Evolutionary conservation across 2,329 filamentous ascomycete species (phyloP).

Genomic region (Colletotrichum magnum): DNA sequence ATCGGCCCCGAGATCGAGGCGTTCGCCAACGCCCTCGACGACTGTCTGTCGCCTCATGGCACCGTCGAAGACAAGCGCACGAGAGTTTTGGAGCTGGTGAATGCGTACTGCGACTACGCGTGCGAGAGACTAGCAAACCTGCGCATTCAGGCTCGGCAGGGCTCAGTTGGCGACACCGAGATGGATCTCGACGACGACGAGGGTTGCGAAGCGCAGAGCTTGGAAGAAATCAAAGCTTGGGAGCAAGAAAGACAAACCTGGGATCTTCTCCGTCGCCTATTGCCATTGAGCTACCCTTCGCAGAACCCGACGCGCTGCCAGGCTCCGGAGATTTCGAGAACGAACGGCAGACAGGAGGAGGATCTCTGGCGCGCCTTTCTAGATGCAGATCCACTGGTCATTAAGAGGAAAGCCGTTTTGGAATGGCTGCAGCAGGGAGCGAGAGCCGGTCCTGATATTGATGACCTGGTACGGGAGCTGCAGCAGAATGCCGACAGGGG

Average conservation of each 20-base stretch:
- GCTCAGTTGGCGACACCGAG: conserved; percentile 56
- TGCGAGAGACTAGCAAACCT: conserved; percentile 59
- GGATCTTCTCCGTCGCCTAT: conserved; percentile 83
- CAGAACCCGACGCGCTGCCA: conserved; percentile 19
- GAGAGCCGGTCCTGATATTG: conserved; percentile 78
- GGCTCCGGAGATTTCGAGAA: background rate
- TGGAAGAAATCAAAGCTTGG: conserved; percentile 65
- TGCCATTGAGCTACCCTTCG: conserved; percentile 76
- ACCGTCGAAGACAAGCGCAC: conserved; percentile 69
- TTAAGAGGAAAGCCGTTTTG: conserved; percentile 84
- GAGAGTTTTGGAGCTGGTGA: conserved; percentile 77
- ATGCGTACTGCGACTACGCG: conserved; percentile 74
- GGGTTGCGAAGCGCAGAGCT: conserved; percentile 57
- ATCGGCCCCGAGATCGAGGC: conserved; percentile 84
- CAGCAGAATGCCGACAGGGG: conserved; percentile 83
- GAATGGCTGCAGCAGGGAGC: conserved; percentile 89
- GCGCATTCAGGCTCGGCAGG: conserved; percentile 53
- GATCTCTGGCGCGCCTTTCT: conserved; percentile 73
- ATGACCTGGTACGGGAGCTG: conserved; percentile 81
- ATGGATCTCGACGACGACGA: conserved; percentile 71
- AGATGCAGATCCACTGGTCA: conserved; percentile 77
- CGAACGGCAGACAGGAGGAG: background rate
- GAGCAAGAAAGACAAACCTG: conserved; percentile 91
- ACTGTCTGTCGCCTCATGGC: conserved; percentile 71
- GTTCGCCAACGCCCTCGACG: conserved; percentile 87